These are phyloP conservation scores for Alternaria ventricosa DNA, from an alignment of 2,329 filamentous ascomycete genomes.

Conservation along the genomic window DNA sequence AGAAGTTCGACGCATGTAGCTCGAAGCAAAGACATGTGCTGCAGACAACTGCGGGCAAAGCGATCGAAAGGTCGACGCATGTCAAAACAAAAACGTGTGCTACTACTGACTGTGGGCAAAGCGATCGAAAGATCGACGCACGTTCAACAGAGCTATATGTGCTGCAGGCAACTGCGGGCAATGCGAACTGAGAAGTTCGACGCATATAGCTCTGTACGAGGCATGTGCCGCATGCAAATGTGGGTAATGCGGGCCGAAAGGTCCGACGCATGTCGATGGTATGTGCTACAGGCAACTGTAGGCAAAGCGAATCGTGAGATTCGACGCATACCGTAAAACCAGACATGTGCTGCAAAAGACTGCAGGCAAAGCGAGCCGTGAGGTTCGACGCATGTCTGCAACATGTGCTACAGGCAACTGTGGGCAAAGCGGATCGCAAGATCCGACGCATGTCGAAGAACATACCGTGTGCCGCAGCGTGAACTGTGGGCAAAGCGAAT, in stretches of 20 bases:
- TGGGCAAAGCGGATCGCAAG: neutral
- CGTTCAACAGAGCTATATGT: neutral
- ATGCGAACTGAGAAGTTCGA: neutral
- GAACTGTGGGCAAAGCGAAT: neutral
- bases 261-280: neutral
- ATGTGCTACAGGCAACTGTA: neutral
- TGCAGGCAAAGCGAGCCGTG: too few species aligned
- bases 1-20: neutral
- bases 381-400: neutral
- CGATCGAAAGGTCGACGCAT: neutral
- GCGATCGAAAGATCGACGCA: neutral
- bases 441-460: neutral
- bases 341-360: too few species aligned
- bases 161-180: neutral
- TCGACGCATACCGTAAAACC: too few species aligned
- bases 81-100: neutral
- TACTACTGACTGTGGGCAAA: neutral
- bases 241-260: neutral
- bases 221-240: too few species aligned
- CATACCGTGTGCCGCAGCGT: neutral
- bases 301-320: neutral
- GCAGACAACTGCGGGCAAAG: neutral
- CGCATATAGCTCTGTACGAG: too few species aligned
- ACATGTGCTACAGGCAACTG: neutral
- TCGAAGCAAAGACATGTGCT: neutral